Conservation (phyloP, 2,329 filamentous ascomycete genomes). For the Aspergillus fumigatiaffinis region DNA sequence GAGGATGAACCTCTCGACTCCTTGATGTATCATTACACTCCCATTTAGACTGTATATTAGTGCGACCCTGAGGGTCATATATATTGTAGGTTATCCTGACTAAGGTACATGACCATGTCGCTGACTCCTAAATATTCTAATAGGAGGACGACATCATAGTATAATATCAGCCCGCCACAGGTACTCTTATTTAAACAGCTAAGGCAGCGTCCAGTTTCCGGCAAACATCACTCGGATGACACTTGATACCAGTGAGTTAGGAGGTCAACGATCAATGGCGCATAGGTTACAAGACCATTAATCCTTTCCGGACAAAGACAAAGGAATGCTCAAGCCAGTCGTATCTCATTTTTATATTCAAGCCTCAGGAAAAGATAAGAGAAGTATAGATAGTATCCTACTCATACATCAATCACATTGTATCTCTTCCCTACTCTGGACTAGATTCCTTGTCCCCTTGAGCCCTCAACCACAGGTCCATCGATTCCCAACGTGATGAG, state of each 20-base stretch:
- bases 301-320: background rate
- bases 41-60: background rate
- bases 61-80: background rate
- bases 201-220: background rate
- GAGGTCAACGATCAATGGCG: background rate
- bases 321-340: background rate
- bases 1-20: slow-evolving; percentile 1
- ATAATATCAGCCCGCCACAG: background rate
- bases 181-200: too few species aligned
- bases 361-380: background rate
- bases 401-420: slow-evolving; percentile 8
- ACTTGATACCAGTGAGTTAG: too few species aligned
- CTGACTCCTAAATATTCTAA: background rate
- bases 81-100: background rate
- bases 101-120: background rate
- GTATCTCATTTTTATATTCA: background rate
- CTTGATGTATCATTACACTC: background rate
- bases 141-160: background rate
- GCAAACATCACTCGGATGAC: too few species aligned
- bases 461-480: background rate
- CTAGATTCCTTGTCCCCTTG: background rate
- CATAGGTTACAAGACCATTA: background rate
- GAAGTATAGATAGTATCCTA: background rate
- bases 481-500: background rate
- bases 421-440: background rate